Percentiles rank a stretch among this genome's conserved stretches.
phyloP scores from a whole-genome alignment of 2,329 filamentous ascomycete species.

The Fusarium pseudonygamai region DNA sequence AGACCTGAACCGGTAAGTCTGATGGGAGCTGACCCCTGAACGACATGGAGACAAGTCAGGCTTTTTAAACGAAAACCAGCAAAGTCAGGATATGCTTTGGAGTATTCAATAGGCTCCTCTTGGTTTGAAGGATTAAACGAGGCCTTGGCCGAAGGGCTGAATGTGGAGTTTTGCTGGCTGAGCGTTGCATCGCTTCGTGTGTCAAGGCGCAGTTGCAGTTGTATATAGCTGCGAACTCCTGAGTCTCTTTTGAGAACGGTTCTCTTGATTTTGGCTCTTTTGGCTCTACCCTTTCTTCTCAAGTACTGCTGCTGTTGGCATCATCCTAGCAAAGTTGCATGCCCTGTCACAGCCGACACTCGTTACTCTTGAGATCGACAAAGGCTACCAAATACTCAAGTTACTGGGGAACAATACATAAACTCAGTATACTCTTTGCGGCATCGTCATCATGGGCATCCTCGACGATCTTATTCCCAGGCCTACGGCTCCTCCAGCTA shows the following conservation, averaged over 20 bases:
- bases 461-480: not conserved
- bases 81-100: not conserved
- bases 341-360: not conserved
- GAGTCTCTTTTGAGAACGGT: not conserved
- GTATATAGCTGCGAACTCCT: not conserved
- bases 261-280: not conserved
- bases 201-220: not conserved
- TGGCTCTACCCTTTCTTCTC: no score
- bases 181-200: not conserved
- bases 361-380: not conserved
- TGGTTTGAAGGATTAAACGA: not conserved
- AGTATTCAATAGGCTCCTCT: not conserved
- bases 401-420: not conserved
- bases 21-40: not conserved
- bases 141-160: not conserved
- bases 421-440: not conserved
- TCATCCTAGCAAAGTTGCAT: not conserved
- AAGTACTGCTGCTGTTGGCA: not conserved
- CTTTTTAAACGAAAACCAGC: not conserved
- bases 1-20: not conserved
- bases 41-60: not conserved
- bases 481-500: conserved; percentile 11
- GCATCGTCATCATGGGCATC: not conserved
- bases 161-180: not conserved
- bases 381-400: not conserved